Conservation (phyloP, 2,329 filamentous ascomycete genomes). For the Aureobasidium namibiae region DNA sequence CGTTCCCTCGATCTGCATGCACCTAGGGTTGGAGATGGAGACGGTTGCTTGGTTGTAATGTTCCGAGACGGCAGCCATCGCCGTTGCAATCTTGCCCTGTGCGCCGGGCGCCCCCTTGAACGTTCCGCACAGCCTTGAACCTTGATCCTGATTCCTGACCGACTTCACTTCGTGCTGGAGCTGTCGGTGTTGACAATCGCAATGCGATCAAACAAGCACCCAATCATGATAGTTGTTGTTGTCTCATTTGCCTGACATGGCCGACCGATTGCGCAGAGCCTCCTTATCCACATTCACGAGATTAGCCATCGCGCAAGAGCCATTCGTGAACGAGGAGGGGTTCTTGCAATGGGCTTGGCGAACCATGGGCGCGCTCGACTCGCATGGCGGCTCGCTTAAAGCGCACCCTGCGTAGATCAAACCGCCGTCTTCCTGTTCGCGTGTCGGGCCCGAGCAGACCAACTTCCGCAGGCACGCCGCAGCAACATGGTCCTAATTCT, state of each 20-base stretch:
- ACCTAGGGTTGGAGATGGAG: constrained; percentile 6
- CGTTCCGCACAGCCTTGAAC: too few relatives aligned
- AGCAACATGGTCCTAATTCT: background rate
- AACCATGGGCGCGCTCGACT: constrained; percentile 1
- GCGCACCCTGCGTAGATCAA: constrained; percentile 11
- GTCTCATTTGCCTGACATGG: background rate
- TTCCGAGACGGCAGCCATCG: background rate
- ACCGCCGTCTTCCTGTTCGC: constrained; percentile 9
- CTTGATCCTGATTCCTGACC: background rate
- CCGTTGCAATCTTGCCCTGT: constrained; percentile 12
- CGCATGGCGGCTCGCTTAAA: constrained; percentile 13
- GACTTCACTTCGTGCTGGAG: constrained; percentile 4
- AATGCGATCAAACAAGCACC: background rate
- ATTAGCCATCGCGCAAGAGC: constrained; percentile 10
- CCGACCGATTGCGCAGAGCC: background rate
- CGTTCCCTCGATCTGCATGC: constrained; percentile 7
- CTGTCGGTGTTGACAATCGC: background rate
- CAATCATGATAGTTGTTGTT: background rate
- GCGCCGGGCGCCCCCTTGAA: too few relatives aligned
- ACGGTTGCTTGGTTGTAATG: constrained; percentile 6
- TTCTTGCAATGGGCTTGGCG: constrained; percentile 11
- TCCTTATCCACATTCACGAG: background rate
- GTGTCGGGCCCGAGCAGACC: constrained; percentile 7
- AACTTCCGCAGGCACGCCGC: constrained; percentile 12
- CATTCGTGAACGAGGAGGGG: background rate